Evolutionary conservation across 2,329 filamentous ascomycete genomes (phyloP), one percentile per base, ranked within the genome.

Genomic region (Alternaria sp.): DNA sequence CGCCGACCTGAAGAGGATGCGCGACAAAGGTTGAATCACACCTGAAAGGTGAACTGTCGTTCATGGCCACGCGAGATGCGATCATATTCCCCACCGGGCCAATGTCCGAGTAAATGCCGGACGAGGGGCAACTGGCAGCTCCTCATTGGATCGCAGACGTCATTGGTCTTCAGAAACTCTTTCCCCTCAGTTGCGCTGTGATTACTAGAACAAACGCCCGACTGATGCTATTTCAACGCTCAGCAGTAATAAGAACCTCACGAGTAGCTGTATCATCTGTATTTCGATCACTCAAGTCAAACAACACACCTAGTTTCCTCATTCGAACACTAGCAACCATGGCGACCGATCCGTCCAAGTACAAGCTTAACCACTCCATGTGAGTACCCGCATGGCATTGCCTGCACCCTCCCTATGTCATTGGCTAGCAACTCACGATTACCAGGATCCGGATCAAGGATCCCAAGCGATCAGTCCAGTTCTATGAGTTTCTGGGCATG

Each of bases 401-500:
- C 24, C 24, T 52, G 48, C 36, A 20, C 12, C 44, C 48, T 18
- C n/a, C 11, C 32, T 36, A 5, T 20, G 16, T 20, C 28, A 64
- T 55, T 66, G 61, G 62, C 39, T 41, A 38, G 28, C 41, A 4
- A 3, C 61, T 69, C 26, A 72, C 22, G 30, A 3, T 22, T 47
- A 46, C 11, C 47, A 70, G 64, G 64, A 67, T 97, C 77, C 91
- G 94, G 79, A 91, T 98, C 76, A 98, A 98, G 81, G 93, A 99
- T 81, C 94, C 94, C 11, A 90, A 94, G 81, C 87, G 85, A 38
- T 75, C 76, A 87, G 88, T 98, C 80, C 91, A 94, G 69, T 99
- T 96, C 81, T 99, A 98, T 81, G 90, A 97, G 77, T 91, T 93
- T 79, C 87, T 99, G 18, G 95, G 95, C 71, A 89, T 98, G 86